These are phyloP conservation scores for Aleurites moluccanus DNA, from an alignment of 441 rosid genomes.

Conservation along the genomic window DNA sequence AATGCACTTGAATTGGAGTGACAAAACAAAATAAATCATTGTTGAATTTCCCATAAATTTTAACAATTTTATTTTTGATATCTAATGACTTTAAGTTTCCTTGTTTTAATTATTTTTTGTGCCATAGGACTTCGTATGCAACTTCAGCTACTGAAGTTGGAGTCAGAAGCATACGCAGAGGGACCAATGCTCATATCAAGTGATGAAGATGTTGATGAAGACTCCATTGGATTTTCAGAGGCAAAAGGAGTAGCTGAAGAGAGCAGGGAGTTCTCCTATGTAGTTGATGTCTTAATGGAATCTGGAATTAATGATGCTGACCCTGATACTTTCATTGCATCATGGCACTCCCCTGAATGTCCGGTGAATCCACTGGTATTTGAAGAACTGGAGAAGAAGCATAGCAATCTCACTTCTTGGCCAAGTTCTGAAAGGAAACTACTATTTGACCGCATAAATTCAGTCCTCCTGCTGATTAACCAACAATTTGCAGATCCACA, in stretches of 20 bases:
- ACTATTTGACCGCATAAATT: slow-evolving; percentile 66
- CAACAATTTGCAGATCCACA: slow-evolving; percentile 44
- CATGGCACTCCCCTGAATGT: slow-evolving; percentile 60
- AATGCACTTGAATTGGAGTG: background rate
- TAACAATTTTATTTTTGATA: background rate
- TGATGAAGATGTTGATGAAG: slow-evolving; percentile 59
- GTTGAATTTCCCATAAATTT: background rate
- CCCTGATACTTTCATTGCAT: slow-evolving; percentile 46
- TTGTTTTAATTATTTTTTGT: background rate
- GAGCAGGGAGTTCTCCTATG: slow-evolving; percentile 56
- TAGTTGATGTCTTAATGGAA: slow-evolving; percentile 45
- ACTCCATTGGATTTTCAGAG: slow-evolving; percentile 28
- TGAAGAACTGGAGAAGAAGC: slow-evolving; percentile 75
- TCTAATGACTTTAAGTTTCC: background rate
- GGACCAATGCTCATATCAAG: slow-evolving; percentile 60
- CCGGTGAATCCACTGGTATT: slow-evolving; percentile 65
- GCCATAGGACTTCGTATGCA: slow-evolving; percentile 83
- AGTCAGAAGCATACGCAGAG: slow-evolving; percentile 65
- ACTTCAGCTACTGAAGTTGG: slow-evolving; percentile 86
- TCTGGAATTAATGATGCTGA: slow-evolving; percentile 52
- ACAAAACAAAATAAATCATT: background rate
- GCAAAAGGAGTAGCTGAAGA: slow-evolving; percentile 41
- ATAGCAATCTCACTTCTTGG: slow-evolving; percentile 35
- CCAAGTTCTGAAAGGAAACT: slow-evolving; percentile 65
- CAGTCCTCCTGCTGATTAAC: slow-evolving; percentile 47